phyloP scores from a whole-genome alignment of 164 flowering plant genomes.

The Vitis vinifera region ASM3070453v1 NC_081809.1:5968501-5969000 shows the following conservation, averaged over 20 bases:
- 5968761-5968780: not conserved
- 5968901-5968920: conserved; percentile 32
- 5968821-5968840: too few relatives aligned
- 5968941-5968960: conserved; percentile 50
- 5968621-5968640: conserved; percentile 54
- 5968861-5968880: too few relatives aligned
- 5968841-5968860: too few relatives aligned
- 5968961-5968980: conserved; percentile 50
- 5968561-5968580: not conserved
- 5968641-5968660: conserved; percentile 50
- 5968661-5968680: conserved; percentile 39
- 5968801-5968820: too few relatives aligned
- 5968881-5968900: too few relatives aligned
- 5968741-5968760: conserved; percentile 32
- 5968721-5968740: conserved; percentile 41
- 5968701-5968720: conserved; percentile 46
- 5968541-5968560: too few relatives aligned
- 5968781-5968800: not conserved
- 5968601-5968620: conserved; percentile 51
- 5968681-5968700: conserved; percentile 24
- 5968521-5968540: too few relatives aligned
- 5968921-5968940: conserved; percentile 36
- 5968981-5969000: conserved; percentile 50
- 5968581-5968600: conserved; percentile 18
- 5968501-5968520: too few relatives aligned